These are phyloP conservation scores for Colletotrichum sp. DNA, from an alignment of 2,329 filamentous ascomycete species.

Conservation along the genomic window DNA sequence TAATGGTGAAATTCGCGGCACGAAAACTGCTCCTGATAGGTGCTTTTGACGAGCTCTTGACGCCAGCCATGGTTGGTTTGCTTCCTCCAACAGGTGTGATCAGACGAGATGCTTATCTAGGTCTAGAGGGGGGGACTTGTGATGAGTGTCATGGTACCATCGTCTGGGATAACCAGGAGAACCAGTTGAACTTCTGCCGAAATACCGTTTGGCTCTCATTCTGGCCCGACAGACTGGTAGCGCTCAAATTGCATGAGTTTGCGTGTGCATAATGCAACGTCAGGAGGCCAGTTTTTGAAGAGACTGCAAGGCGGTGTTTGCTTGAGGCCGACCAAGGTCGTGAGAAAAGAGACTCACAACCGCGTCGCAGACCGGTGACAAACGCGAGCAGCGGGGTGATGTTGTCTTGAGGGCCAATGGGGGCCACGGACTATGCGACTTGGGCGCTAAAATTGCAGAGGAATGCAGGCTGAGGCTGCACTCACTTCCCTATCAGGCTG, in stretches of 20 bases:
- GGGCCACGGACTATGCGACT: conserved; percentile 12
- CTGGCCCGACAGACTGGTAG: conserved; percentile 33
- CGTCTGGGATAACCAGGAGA: not conserved
- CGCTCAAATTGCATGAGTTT: conserved; percentile 31
- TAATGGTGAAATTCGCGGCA: not conserved
- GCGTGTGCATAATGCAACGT: conserved; percentile 2
- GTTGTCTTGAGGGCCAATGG: conserved; percentile 13
- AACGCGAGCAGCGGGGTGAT: conserved; percentile 11
- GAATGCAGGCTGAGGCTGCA: not conserved
- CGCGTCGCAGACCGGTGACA: conserved; percentile 7
- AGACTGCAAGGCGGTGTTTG: not conserved
- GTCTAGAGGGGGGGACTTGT: not conserved
- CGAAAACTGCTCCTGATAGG: not conserved
- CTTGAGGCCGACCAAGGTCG: not conserved
- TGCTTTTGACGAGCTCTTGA: not conserved
- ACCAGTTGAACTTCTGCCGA: not conserved
- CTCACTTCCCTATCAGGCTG: not conserved
- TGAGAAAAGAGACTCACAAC: not conserved
- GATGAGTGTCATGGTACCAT: not conserved
- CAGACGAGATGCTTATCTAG: not conserved
- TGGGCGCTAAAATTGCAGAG: conserved; percentile 16
- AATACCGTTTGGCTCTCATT: not conserved
- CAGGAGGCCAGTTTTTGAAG: not conserved
- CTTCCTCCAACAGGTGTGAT: not conserved
- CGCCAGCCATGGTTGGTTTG: not conserved